Conservation (phyloP, 208 protist genomes). For the Porcisia hertigi region DNA sequence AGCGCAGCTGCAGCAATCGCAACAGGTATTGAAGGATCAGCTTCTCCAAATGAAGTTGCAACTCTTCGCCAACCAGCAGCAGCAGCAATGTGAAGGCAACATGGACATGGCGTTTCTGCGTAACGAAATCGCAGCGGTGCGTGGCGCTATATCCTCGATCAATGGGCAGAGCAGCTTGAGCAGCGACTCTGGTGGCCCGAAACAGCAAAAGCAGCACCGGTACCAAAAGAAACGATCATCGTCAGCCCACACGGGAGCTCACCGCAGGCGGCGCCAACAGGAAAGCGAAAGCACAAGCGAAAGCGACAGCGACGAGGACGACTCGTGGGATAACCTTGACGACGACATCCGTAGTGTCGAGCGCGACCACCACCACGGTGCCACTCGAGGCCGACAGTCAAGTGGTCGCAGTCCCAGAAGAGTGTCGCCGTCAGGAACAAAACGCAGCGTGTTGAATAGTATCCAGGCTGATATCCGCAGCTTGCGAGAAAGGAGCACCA, state of each 20-base stretch:
- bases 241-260: not conserved
- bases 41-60: conserved; percentile 50
- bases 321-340: conserved; percentile 15
- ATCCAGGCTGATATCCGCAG: conserved; percentile 37
- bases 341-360: not conserved
- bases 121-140: conserved; percentile 44
- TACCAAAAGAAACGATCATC: not conserved
- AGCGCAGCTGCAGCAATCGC: conserved; percentile 45
- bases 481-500: conserved; percentile 14
- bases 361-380: conserved; percentile 9
- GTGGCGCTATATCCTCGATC: conserved; percentile 22
- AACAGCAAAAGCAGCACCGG: conserved; percentile 11
- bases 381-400: not conserved
- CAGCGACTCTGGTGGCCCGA: conserved; percentile 7
- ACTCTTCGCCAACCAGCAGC: conserved; percentile 34
- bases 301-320: conserved; percentile 11
- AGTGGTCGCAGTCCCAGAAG: conserved; percentile 1
- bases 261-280: not conserved
- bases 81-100: conserved; percentile 18
- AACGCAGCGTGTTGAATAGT: conserved; percentile 22
- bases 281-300: conserved; percentile 12
- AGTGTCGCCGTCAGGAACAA: conserved; percentile 17
- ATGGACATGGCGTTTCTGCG: conserved; percentile 43
- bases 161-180: conserved; percentile 3
- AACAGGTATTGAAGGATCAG: conserved; percentile 41